Evolutionary conservation across 768 basidiomycete species (phyloP), one percentile per base, ranked within the genome.

Genomic region (Boletus vinaceobasis): DNA sequence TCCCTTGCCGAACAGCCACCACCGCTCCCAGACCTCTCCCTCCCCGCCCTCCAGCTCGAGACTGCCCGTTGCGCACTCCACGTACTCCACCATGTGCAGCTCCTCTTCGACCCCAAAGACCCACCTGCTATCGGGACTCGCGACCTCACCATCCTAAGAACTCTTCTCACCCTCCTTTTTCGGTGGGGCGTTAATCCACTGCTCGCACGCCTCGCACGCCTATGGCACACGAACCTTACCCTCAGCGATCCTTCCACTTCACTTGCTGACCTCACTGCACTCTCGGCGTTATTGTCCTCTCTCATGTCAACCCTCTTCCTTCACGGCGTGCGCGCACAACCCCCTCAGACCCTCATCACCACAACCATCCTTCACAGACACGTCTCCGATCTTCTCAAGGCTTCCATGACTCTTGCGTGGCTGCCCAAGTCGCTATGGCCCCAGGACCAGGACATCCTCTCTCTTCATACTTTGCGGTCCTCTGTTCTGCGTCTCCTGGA

Each of bases 341-440:
- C 81, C 31, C 71, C 83, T 8, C 80, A 83, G 61, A 88, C 85
- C 1, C 67, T 81, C 36, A 82, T 93, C 53, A 73, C 77, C 13
- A 79, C 86, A 2, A 78, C 79, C 2, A 73, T 85, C 7, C 67
- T 91, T 10, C 67, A 85, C 43, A 77, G 77, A 46, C 84, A 91
- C 63, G 62, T 80, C 3, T 65, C 76, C 5, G 84, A 87, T 57
- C 61, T 91, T 13, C 71, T 92, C 9, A 76, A 73, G 42, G 81
- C 86, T 9, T 76, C 82, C 31, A 75, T 91, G 7, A 69, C 80
- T 9, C 71, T 93, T 8, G 90, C 87, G 2, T 93, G 90, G 90
- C 74, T 89, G 8, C 87, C 86, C 5, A 83, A 79, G 61, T 71
- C 76, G 0, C 64, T 77, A 9, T 68, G 74, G 7, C 67, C 72